Evolutionary conservation across 208 protist genomes (phyloP), one percentile per base, ranked within the genome.

Genomic region (Wallacemonas rigidus): DNA sequence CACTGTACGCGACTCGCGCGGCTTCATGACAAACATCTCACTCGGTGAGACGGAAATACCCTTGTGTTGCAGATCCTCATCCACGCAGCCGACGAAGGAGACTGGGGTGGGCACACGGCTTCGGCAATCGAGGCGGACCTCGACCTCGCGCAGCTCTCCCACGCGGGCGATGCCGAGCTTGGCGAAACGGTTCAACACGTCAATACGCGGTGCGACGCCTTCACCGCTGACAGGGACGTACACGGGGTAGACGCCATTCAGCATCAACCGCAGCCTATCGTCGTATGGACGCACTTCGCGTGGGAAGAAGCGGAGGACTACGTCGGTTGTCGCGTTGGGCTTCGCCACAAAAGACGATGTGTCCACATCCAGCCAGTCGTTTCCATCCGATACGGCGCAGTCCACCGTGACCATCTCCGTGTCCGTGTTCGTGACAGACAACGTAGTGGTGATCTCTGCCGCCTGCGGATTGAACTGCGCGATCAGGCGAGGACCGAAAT

Each of bases 401-500:
- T 98, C 94, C 8, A 98, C 85, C 2, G 85, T 84, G 35, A 99
- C 76, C 39, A 88, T 81, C 70, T 94, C 85, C 50, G 80, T 80
- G 69, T 99, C 97, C 8, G 83, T 77, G 82, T 99, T 99, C 36
- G 82, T 88, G 45, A 99, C 58, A 14, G 79, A 79, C 17, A 99
- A 80, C 51, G 74, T 76, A 54, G 89, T 77, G 41, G 43, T 73
- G 51, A 82, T 69, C 41, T 72, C 78, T 41, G 64, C 60, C 71
- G 72, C 77, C 35, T 74, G 15, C n/a, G 69, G 74, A 63, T 82
- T 84, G 77, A 85, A 91, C 12, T 79, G 72, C 4, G 87, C 72
- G 44, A 99, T 77, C 67, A 98, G 98, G 58, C 83, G 87, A 36
- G 90, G 81, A 3, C 97, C 98, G 79, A 99, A 99, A 79, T 98